phyloP scores from a whole-genome alignment of 441 rosid species.

The Mallotus japonicus region DNA sequence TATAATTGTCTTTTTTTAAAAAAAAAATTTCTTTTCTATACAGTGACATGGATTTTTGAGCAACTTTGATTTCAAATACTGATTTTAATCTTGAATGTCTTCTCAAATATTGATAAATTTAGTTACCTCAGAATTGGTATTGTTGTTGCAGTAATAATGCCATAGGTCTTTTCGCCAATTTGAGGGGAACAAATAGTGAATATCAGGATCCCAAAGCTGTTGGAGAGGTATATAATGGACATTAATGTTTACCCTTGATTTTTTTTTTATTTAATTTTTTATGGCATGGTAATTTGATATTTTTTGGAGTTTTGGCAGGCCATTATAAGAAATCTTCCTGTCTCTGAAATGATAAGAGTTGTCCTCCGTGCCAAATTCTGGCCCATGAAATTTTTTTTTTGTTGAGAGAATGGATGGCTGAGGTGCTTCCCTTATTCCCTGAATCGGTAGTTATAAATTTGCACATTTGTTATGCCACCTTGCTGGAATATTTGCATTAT shows the following conservation, averaged over 20 bases:
- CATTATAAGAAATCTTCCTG: slow-evolving; percentile 57
- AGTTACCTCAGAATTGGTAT: neutral
- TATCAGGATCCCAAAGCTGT: slow-evolving; percentile 34
- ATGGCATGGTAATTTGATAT: neutral
- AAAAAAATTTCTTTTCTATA: no score
- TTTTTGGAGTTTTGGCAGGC: slow-evolving; percentile 43
- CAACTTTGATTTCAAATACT: no score
- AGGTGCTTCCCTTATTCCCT: slow-evolving; percentile 43
- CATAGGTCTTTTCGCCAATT: slow-evolving; percentile 67
- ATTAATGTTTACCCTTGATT: neutral
- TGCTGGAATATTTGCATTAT: slow-evolving; percentile 1
- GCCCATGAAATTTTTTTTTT: slow-evolving; percentile 58
- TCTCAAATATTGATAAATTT: neutral
- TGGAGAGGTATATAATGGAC: neutral
- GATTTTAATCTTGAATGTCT: no score
- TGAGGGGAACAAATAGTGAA: slow-evolving; percentile 57
- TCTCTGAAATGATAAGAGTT: slow-evolving; percentile 67
- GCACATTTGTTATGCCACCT: no score
- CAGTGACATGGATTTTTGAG: no score
- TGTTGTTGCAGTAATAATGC: slow-evolving; percentile 66
- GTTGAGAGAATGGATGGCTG: slow-evolving; percentile 66
- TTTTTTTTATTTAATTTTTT: neutral
- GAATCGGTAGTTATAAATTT: neutral
- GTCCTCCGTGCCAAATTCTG: slow-evolving; percentile 75
- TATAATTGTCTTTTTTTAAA: neutral